Evolutionary conservation across 306 rosid genomes (phyloP).

Genomic region (Fragaria nilgerrensis): DNA sequence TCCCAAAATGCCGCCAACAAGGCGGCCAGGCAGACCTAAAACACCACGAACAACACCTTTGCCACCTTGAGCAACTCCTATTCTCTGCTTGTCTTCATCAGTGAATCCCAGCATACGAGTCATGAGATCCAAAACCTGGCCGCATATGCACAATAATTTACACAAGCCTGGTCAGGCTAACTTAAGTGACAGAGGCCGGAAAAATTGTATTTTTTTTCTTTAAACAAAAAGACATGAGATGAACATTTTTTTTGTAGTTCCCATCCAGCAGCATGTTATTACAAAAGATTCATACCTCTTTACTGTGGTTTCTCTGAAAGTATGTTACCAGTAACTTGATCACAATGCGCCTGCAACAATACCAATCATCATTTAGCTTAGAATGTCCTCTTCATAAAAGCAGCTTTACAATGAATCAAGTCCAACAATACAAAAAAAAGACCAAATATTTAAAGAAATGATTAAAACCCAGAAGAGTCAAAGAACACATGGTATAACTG

Average conservation of each 20-base stretch:
- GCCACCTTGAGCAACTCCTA: constrained; percentile 86
- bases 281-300: constrained; percentile 59
- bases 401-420: constrained; percentile 3
- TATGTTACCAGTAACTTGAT: constrained; percentile 84
- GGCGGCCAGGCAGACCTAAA: constrained; percentile 87
- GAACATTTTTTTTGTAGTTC: neutral
- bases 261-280: constrained; percentile 14
- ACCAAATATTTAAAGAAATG: neutral
- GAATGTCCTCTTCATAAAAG: neutral
- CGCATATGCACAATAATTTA: constrained; percentile 12
- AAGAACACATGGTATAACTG: neutral
- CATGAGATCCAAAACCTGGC: constrained; percentile 93
- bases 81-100: constrained; percentile 87
- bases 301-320: constrained; percentile 92
- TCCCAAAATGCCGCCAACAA: constrained; percentile 90
- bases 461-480: neutral
- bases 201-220: too few relatives aligned
- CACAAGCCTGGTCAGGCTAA: constrained; percentile 13
- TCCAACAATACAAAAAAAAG: too few relatives aligned
- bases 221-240: neutral
- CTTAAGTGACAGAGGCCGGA: neutral
- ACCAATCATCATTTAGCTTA: constrained; percentile 24
- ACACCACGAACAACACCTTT: constrained; percentile 98
- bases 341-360: constrained; percentile 86
- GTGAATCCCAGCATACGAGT: constrained; percentile 96